phyloP scores from a whole-genome alignment of 345 rosid species.

The Tarenaya hassleriana region DNA sequence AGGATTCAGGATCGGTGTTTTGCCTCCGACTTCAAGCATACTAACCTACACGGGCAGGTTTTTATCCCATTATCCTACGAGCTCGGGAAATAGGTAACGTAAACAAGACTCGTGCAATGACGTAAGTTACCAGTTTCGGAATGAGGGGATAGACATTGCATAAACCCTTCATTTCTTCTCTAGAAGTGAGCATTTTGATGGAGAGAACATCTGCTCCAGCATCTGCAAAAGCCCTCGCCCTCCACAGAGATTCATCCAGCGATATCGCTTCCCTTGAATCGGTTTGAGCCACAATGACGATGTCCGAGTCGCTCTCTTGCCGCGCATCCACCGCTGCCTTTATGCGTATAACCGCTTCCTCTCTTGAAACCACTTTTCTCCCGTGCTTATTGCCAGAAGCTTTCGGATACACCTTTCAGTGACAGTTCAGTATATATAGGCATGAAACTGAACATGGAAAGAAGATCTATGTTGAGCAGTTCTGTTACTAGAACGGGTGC shows the following conservation, averaged over 20 bases:
- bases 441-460: background rate
- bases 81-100: no score
- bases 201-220: slow-evolving; percentile 93
- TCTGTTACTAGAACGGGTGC: no score
- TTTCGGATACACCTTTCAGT: slow-evolving; percentile 63
- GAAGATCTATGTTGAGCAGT: no score
- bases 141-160: slow-evolving; percentile 67
- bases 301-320: slow-evolving; percentile 61
- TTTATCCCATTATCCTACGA: no score
- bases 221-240: slow-evolving; percentile 87
- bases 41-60: slow-evolving; percentile 52
- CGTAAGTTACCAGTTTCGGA: slow-evolving; percentile 73
- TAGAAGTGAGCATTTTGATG: slow-evolving; percentile 66
- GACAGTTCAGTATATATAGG: slow-evolving; percentile 20
- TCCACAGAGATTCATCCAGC: slow-evolving; percentile 70
- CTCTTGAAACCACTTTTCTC: slow-evolving; percentile 77
- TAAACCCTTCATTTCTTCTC: slow-evolving; percentile 91
- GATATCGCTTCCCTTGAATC: slow-evolving; percentile 82
- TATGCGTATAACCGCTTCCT: slow-evolving; percentile 74
- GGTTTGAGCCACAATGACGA: slow-evolving; percentile 78
- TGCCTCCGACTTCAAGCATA: slow-evolving; percentile 95
- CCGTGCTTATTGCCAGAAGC: slow-evolving; percentile 61
- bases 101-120: no score
- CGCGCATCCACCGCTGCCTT: slow-evolving; percentile 91
- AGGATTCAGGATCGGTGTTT: slow-evolving; percentile 61